Conservation (phyloP, 2,329 filamentous ascomycete genomes). For the Ophiocordyceps camponoti-floridani region DNA sequence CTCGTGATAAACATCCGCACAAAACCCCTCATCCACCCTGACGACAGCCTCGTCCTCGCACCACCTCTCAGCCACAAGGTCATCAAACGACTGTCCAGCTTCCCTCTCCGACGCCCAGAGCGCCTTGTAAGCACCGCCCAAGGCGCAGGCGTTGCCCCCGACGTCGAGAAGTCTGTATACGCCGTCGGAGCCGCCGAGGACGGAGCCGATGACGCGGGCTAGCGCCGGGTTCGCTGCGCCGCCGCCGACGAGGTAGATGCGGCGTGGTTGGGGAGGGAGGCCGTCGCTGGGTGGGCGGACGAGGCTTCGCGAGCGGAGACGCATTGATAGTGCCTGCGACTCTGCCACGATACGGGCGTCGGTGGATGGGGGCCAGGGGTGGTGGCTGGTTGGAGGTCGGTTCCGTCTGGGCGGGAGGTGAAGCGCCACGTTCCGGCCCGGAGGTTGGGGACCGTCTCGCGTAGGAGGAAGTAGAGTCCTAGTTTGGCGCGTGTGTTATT, state of each 20-base stretch:
- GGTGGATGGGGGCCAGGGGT: conserved; percentile 30
- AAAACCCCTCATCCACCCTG: conserved; percentile 69
- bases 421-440: conserved; percentile 76
- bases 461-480: conserved; percentile 86
- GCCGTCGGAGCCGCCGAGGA: conserved; percentile 75
- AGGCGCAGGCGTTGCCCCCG: conserved; percentile 83
- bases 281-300: conserved; percentile 35
- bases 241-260: conserved; percentile 88
- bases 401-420: conserved; percentile 38
- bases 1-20: conserved; percentile 50
- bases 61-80: conserved; percentile 72
- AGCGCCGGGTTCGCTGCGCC: conserved; percentile 83
- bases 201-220: conserved; percentile 65
- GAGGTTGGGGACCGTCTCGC: conserved; percentile 90
- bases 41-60: conserved; percentile 67
- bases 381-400: conserved; percentile 19
- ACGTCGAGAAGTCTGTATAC: conserved; percentile 78
- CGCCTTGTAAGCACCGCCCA: conserved; percentile 90
- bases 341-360: conserved; percentile 82
- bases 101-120: conserved; percentile 71
- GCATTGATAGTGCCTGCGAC: conserved; percentile 83
- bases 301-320: conserved; percentile 64
- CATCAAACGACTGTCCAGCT: conserved; percentile 63
- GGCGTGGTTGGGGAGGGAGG: conserved; percentile 67
- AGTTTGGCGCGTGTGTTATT: conserved; percentile 44